Base-by-base conservation (phyloP, 495 filamentous ascomycete genomes). In the Aspergillus cristatus region DNA sequence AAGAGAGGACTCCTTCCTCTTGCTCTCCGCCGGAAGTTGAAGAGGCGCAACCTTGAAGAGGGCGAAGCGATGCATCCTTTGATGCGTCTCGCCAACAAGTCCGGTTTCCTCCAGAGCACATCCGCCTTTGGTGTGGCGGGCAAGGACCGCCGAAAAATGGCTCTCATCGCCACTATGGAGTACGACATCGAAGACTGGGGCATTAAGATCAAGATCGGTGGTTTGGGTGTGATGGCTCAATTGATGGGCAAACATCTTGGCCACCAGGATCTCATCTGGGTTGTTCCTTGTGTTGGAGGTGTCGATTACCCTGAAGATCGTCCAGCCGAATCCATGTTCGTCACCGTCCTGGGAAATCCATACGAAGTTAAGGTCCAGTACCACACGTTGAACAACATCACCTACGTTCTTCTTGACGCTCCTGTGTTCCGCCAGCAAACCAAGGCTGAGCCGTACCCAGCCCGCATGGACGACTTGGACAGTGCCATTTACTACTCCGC, bases 161-260 rank as follows among this genome's bases (percentile, higher is more conserved):
- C 81, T 1, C 63, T 84, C 7, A 75, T 83, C 31, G 78, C 79
- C 6, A 83, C 78, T 14, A 81, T 84, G 72, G 80, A 83, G 51
- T 84, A 83, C 49, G 75, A 82, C 36, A 80, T 84, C 41, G 78
- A 81, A 26, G 80, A 83, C 48, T 83, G 79, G 70, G 65, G 53
- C 0, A 81, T 84, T 50, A 82, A 79, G 51, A 76, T 84, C 55
- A 84, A 84, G 55, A 83, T 84, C 37, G 80, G 80, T 39, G 80
- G 80, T 29, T 58, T 84, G 18, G 80, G 79, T 49, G 79, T 83
- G 24, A 78, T 77, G 74, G 74, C 75, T 14, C 78, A 81, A 46
- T 58, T 85, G 7, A 85, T 85, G 80, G 76, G 75, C 7, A 78
- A 79, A 41, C 74, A 79, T 36, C 71, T 84, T 6, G 62, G 71